Conservation (phyloP, 106 monocot species). For the Dioscorea zingiberensis region DNA sequence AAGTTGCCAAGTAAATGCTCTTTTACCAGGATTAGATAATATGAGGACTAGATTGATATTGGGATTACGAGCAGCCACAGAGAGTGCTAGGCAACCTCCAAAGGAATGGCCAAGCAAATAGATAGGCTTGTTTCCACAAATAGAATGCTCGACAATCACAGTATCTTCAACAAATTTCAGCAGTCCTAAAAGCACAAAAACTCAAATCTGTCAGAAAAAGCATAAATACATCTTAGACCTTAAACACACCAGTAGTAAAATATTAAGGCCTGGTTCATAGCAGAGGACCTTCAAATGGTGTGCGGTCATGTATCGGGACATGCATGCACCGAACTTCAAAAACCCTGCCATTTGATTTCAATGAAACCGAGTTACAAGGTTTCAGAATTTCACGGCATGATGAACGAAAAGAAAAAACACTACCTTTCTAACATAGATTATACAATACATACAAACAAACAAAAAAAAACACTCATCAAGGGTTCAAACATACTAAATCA, state of each 20-base stretch:
- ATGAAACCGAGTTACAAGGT: neutral
- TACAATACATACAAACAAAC: neutral
- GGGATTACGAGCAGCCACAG: slow-evolving; percentile 56
- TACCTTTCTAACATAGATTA: neutral
- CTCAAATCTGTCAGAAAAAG: neutral
- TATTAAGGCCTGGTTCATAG: no score
- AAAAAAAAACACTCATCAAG: neutral
- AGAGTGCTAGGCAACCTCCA: slow-evolving; percentile 58
- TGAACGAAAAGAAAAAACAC: neutral
- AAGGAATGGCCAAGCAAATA: slow-evolving; percentile 57
- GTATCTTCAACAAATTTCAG: slow-evolving; percentile 39
- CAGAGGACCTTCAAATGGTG: slow-evolving; percentile 60
- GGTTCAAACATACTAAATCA: neutral
- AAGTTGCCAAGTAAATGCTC: neutral
- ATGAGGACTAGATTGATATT: slow-evolving; percentile 32
- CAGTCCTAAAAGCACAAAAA: slow-evolving; percentile 16
- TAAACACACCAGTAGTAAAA: neutral
- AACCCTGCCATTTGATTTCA: slow-evolving; percentile 36
- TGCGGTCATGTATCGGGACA: slow-evolving; percentile 60
- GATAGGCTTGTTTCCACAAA: slow-evolving; percentile 31
- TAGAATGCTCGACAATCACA: slow-evolving; percentile 32
- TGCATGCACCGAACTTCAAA: slow-evolving; percentile 85
- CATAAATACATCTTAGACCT: no score
- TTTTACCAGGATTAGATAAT: slow-evolving; percentile 50
- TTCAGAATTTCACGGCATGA: neutral